Percentiles rank a stretch among this genome's conserved stretches.
phyloP scores from a whole-genome alignment of 352 stramenopile genomes.

The Blastocystis sp. region DNA sequence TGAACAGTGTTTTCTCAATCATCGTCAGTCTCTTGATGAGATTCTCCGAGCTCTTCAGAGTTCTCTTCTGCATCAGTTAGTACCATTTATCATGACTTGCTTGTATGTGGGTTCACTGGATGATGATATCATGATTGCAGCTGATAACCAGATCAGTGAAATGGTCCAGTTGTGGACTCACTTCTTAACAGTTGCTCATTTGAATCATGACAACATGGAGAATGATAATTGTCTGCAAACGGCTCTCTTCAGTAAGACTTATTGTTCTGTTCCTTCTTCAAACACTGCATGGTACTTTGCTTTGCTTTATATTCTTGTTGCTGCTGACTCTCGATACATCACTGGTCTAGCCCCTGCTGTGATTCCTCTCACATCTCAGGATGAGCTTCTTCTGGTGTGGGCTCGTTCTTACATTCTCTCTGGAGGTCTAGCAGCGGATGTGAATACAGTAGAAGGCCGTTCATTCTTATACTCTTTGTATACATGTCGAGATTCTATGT shows the following conservation, averaged over 20 bases:
- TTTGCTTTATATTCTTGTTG: constrained; percentile 53
- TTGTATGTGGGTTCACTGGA: constrained; percentile 50
- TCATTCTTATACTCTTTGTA: constrained; percentile 42
- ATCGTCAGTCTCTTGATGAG: neutral
- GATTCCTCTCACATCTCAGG: neutral
- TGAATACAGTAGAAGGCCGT: constrained; percentile 4
- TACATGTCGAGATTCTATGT: neutral
- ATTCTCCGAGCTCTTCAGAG: constrained; percentile 24
- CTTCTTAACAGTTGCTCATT: constrained; percentile 13
- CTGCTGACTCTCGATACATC: constrained; percentile 56
- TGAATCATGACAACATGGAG: neutral
- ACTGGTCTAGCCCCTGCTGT: constrained; percentile 41
- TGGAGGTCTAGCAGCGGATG: constrained; percentile 28
- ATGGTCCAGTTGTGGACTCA: constrained; percentile 48
- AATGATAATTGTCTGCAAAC: neutral
- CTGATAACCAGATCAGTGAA: constrained; percentile 53
- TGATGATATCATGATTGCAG: constrained; percentile 44
- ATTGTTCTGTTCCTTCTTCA: constrained; percentile 11
- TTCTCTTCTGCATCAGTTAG: constrained; percentile 9
- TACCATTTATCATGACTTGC: constrained; percentile 60
- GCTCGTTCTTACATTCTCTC: constrained; percentile 48
- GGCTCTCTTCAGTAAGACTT: constrained; percentile 43
- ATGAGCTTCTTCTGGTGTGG: constrained; percentile 51
- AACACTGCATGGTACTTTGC: constrained; percentile 53
- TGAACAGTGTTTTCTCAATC: neutral